phyloP scores from a whole-genome alignment of 2,329 filamentous ascomycete species.

The Hymenoscyphus repandus region DNA sequence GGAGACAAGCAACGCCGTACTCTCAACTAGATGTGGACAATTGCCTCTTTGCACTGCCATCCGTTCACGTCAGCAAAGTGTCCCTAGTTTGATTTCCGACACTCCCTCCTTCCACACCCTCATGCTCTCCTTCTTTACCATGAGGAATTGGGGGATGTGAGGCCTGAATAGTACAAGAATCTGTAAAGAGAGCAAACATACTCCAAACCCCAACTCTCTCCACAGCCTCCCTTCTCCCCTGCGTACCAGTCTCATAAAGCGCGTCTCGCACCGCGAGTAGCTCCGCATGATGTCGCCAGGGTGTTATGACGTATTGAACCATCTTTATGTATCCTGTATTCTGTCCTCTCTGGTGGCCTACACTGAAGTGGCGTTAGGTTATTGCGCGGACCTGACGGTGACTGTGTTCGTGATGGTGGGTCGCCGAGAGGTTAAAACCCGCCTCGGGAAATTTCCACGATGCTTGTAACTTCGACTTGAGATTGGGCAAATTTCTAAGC shows the following conservation, averaged over 20 bases:
- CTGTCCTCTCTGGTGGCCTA: background rate
- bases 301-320: conserved; percentile 69
- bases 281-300: conserved; percentile 63
- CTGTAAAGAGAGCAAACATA: background rate
- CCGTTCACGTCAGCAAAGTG: conserved; percentile 51
- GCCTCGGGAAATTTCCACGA: too few species aligned
- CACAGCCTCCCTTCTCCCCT: conserved; percentile 42
- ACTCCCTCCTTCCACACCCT: conserved; percentile 46
- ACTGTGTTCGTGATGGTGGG: too few species aligned
- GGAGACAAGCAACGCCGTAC: conserved; percentile 67
- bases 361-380: too few species aligned
- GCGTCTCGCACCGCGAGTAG: conserved; percentile 60
- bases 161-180: too few species aligned
- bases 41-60: conserved; percentile 69
- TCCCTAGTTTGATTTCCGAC: conserved; percentile 31
- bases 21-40: conserved; percentile 75
- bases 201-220: conserved; percentile 58
- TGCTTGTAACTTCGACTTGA: too few species aligned
- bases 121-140: background rate
- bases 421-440: too few species aligned
- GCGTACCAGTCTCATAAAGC: conserved; percentile 45
- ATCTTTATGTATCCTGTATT: too few species aligned
- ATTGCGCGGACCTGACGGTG: too few species aligned
- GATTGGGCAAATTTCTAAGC: too few species aligned
- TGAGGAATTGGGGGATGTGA: too few species aligned